Percentiles rank a stretch among this genome's conserved stretches.
phyloP scores from a whole-genome alignment of 2,329 filamentous ascomycete genomes.

The Talaromyces pinophilus region DNA sequence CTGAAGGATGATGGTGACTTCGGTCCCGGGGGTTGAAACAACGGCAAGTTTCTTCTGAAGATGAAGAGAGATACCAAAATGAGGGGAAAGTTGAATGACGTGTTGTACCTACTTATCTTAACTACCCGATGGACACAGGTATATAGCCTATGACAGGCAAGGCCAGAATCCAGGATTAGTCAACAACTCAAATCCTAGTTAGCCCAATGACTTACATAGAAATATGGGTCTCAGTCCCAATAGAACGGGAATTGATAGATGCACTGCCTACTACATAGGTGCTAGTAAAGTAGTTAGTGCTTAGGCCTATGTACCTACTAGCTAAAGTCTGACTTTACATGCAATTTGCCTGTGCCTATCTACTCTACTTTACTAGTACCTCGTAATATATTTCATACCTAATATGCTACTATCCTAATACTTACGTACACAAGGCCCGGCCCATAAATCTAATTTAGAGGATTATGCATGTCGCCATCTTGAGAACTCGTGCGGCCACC shows the following conservation, averaged over 20 bases:
- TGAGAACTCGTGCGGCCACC: not conserved
- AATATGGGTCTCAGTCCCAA: not conserved
- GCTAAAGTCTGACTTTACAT: not conserved
- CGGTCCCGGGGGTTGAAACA: not conserved
- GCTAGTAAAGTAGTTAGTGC: not conserved
- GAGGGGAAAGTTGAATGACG: not conserved
- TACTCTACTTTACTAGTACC: not conserved
- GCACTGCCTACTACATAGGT: not conserved
- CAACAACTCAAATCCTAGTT: not conserved
- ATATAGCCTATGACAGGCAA: not conserved
- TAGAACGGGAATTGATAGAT: not conserved
- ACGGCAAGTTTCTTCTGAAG: too few species aligned
- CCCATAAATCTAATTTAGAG: not conserved
- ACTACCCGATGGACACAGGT: not conserved
- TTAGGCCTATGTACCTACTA: not conserved
- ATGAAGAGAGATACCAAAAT: not conserved
- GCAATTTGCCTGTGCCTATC: not conserved
- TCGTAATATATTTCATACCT: not conserved
- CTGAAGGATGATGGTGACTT: not conserved
- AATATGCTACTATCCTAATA: not conserved
- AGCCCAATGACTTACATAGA: not conserved
- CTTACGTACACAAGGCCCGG: not conserved
- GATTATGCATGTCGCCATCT: slow-evolving; percentile 12
- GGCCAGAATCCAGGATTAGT: not conserved
- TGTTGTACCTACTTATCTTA: not conserved